Evolutionary conservation across 164 flowering plant species (phyloP), one percentile per base, ranked within the genome.

Genomic region (Magnolia kwangsiensis): DNA sequence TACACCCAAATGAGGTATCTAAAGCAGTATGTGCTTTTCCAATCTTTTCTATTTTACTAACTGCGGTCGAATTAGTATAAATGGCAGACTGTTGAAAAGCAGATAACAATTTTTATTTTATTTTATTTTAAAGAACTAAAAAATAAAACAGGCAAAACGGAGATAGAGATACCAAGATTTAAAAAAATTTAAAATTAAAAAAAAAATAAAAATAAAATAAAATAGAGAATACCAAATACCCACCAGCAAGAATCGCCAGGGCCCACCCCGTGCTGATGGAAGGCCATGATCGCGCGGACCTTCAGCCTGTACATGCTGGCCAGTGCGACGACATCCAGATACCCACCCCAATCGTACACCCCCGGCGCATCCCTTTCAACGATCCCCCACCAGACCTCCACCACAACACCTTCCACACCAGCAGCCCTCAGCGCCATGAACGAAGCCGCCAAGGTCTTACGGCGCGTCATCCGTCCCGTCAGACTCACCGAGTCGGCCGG

Each of bases 341-440:
- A 89, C n/a, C 85, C 90, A 20, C 75, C 18, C 97, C 94, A 92
- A 73, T 87, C 81, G 45, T 91, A 90, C 65, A 77, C 80, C 80
- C 82, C 23, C 69, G 96, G 93, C 29, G 50, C 72, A 1, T 83
- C 87, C 74, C 82, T 81, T 87, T 91, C 96, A 76, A 92, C 94
- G 69, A 90, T 55, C 16, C 96, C 94, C 96, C 96, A 92, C 91
- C 90, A 92, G 4, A 90, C 90, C 73, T 92, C 94, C 85, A 90
- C 78, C 63, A 88, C 89, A 65, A 90, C 85, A 3, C 96, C 94
- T 67, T 90, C 90, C 5, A 90, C 92, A 3, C 91, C 96, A 0
- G 91, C 90, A 1, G 79, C 74, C 16, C 82, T 74, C 7, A 92
- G 80, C 14, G 94, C 90, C 51, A 75, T 76, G 20, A 89, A 78